These are phyloP conservation scores for Exophiala sp. DNA, from an alignment of 2,329 filamentous ascomycete genomes.

Conservation along the genomic window DNA sequence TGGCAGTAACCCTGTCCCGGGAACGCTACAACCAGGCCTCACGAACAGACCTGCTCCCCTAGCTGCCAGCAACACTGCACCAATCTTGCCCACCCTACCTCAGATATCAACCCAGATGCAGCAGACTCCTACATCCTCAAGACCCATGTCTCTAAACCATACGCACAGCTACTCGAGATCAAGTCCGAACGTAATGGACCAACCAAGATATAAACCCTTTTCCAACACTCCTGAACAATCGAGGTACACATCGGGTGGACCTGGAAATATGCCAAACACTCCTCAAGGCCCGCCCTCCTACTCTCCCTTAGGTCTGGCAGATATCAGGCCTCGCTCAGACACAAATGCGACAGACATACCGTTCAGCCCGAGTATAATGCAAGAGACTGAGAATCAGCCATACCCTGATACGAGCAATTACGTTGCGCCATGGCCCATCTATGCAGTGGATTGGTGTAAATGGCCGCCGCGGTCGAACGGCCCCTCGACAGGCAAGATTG, in stretches of 20 bases:
- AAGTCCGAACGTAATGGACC: constrained; percentile 66
- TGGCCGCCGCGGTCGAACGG: constrained; percentile 72
- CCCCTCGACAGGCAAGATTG: constrained; percentile 80
- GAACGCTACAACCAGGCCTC: constrained; percentile 57
- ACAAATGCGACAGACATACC: constrained; percentile 72
- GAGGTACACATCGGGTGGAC: constrained; percentile 57
- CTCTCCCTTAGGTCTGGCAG: constrained; percentile 83
- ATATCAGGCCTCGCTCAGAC: constrained; percentile 84
- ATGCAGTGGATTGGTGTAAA: constrained; percentile 99
- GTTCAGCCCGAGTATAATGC: constrained; percentile 55
- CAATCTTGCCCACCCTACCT: constrained; percentile 56
- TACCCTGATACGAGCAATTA: constrained; percentile 81
- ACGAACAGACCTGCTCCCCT: constrained; percentile 51
- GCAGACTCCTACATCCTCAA: constrained; percentile 55
- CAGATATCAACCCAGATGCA: constrained; percentile 44
- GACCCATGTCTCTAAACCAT: constrained; percentile 61
- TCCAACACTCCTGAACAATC: constrained; percentile 58
- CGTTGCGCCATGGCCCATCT: constrained; percentile 88
- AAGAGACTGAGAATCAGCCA: constrained; percentile 65
- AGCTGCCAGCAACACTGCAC: constrained; percentile 53
- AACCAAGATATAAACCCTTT: constrained; percentile 61
- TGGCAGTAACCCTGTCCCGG: constrained; percentile 49
- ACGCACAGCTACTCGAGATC: constrained; percentile 79
- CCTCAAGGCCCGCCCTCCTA: constrained; percentile 65
- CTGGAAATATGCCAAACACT: constrained; percentile 51